A percentile compares a stretch with the other conserved stretches of the same genome.
Conservation (phyloP, 2,329 filamentous ascomycete genomes). For the Hymenoscyphus albidus region DNA sequence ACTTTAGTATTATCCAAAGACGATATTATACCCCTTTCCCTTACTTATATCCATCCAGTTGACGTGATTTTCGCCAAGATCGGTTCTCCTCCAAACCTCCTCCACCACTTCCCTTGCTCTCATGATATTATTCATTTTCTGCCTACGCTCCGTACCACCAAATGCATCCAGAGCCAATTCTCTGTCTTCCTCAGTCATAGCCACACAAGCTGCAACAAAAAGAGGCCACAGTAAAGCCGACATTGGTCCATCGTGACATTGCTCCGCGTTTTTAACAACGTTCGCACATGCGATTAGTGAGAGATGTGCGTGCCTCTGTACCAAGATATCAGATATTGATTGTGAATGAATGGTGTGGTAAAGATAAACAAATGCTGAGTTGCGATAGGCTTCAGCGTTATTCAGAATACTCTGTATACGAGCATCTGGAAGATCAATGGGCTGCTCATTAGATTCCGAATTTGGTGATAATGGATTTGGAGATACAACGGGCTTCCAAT, state of each 20-base stretch:
- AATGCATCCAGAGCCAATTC: slow-evolving; percentile 50
- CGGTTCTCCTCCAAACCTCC: slow-evolving; percentile 57
- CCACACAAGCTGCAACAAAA: slow-evolving; percentile 61
- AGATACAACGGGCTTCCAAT: slow-evolving; percentile 53
- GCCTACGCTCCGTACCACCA: slow-evolving; percentile 49
- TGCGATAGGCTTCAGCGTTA: slow-evolving; percentile 49
- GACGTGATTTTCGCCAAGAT: slow-evolving; percentile 30
- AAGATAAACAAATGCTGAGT: slow-evolving; percentile 46
- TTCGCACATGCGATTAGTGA: slow-evolving; percentile 52
- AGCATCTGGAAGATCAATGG: slow-evolving; percentile 8
- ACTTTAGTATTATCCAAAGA: slow-evolving; percentile 46
- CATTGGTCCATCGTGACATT: slow-evolving; percentile 49
- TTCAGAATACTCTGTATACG: slow-evolving; percentile 36
- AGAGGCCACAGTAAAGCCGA: slow-evolving; percentile 61
- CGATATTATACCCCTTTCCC: slow-evolving; percentile 56
- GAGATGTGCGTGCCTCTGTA: slow-evolving; percentile 51
- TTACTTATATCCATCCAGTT: slow-evolving; percentile 53
- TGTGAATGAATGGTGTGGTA: slow-evolving; percentile 40
- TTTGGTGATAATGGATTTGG: slow-evolving; percentile 28
- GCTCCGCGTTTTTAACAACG: slow-evolving; percentile 46
- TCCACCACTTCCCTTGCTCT: slow-evolving; percentile 57
- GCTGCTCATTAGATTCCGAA: slow-evolving; percentile 10
- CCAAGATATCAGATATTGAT: slow-evolving; percentile 44
- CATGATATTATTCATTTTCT: slow-evolving; percentile 64
- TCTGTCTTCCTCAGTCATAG: slow-evolving; percentile 46